Percentiles rank a stretch among this genome's conserved stretches.
These are phyloP conservation scores for Umbelopsis sp. DNA, from an alignment of 371 early-diverging fungal species.

Conservation along the genomic window DNA sequence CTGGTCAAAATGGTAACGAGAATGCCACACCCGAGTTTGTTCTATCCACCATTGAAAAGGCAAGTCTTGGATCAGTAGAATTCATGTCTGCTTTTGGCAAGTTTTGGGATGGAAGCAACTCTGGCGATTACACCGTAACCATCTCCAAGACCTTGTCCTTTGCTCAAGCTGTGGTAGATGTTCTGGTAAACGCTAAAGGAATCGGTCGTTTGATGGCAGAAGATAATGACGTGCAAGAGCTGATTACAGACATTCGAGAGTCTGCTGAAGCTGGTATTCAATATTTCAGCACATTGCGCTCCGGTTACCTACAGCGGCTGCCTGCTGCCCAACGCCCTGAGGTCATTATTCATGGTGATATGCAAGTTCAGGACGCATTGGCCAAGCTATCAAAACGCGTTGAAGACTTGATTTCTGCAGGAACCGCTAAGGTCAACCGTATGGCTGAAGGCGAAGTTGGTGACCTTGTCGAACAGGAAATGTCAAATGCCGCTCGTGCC, in stretches of 20 bases:
- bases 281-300: conserved; percentile 89
- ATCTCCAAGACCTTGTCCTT: conserved; percentile 83
- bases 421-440: conserved; percentile 68
- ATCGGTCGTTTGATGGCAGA: conserved; percentile 81
- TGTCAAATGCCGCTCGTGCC: conserved; percentile 89
- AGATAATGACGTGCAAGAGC: conserved; percentile 79
- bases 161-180: conserved; percentile 80
- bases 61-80: conserved; percentile 76
- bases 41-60: conserved; percentile 88
- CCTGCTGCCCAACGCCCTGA: conserved; percentile 74
- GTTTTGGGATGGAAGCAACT: conserved; percentile 75
- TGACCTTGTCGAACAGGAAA: conserved; percentile 91
- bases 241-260: conserved; percentile 65
- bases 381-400: conserved; percentile 76
- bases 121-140: conserved; percentile 80
- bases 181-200: conserved; percentile 89
- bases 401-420: conserved; percentile 72
- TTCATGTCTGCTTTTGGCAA: conserved; percentile 76
- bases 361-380: conserved; percentile 74
- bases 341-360: conserved; percentile 74
- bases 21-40: conserved; percentile 92
- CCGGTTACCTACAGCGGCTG: conserved; percentile 70
- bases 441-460: conserved; percentile 80
- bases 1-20: conserved; percentile 82
- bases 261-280: conserved; percentile 69